These are phyloP conservation scores for Trypanosoma rangeli DNA, from an alignment of 208 protist species.

Conservation along the genomic window DNA sequence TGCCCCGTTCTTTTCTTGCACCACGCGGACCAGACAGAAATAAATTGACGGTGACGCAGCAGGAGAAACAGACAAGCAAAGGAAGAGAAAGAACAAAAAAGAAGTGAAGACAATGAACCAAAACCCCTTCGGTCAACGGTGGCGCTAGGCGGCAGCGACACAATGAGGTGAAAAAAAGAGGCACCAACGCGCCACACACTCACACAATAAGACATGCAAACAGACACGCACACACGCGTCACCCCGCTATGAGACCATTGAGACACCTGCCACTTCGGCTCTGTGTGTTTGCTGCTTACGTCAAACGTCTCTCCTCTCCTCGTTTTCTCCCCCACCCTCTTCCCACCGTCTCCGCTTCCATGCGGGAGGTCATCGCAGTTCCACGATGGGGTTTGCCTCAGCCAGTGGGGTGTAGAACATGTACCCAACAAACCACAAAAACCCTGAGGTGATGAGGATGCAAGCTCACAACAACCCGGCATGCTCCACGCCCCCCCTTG, in stretches of 20 bases:
- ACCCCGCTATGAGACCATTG: too few relatives aligned
- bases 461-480: slow-evolving; percentile 39
- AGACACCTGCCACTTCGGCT: neutral
- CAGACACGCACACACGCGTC: neutral
- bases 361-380: slow-evolving; percentile 74
- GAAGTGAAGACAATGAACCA: neutral
- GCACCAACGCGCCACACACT: neutral
- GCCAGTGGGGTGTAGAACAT: slow-evolving; percentile 82
- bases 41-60: too few relatives aligned
- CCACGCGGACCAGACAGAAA: neutral
- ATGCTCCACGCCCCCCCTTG: slow-evolving; percentile 62
- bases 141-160: neutral
- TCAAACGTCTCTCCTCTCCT: neutral
- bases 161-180: neutral
- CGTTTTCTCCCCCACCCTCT: neutral
- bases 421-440: slow-evolving; percentile 54
- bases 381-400: slow-evolving; percentile 47
- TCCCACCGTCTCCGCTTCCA: neutral
- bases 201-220: slow-evolving; percentile 25
- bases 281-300: neutral
- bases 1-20: neutral
- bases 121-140: neutral
- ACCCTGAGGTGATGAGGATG: slow-evolving; percentile 19
- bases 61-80: neutral
- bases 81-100: slow-evolving; percentile 21